Evolutionary conservation across 2,329 filamentous ascomycete genomes (phyloP).

Genomic region (Colletotrichum liriopes): DNA sequence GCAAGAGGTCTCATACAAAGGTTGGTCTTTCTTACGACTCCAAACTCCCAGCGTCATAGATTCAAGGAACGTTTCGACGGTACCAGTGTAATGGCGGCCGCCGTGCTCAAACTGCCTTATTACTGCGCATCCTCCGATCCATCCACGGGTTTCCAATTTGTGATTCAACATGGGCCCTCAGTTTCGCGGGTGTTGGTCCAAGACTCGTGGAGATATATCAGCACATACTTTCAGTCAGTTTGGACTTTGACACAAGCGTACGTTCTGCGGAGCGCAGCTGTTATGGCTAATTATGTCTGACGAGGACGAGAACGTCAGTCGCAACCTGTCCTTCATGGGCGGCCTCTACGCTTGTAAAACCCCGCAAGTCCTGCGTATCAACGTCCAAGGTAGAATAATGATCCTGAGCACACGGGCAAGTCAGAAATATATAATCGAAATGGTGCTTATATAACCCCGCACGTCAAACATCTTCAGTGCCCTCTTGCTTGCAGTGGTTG

Average conservation of each 20-base stretch:
- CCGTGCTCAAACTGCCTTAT: constrained; percentile 14
- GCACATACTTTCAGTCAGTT: constrained; percentile 12
- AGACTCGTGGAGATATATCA: constrained; percentile 30
- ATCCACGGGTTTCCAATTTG: constrained; percentile 7
- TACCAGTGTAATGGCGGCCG: constrained; percentile 24
- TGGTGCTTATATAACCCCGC: background rate
- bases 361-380: constrained; percentile 5
- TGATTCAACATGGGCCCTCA: background rate
- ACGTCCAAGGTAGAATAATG: background rate
- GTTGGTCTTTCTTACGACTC: background rate
- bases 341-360: constrained; percentile 27
- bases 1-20: constrained; percentile 21
- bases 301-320: constrained; percentile 21
- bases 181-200: background rate
- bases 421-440: background rate
- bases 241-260: constrained; percentile 13
- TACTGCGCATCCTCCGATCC: background rate
- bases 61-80: background rate
- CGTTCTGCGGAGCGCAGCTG: background rate
- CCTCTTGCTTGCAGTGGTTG: constrained; percentile 10
- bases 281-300: constrained; percentile 16
- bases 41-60: background rate
- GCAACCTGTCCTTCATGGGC: constrained; percentile 20
- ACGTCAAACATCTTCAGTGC: background rate
- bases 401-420: constrained; percentile 6